A percentile compares a stretch with the other conserved stretches of the same genome.
Evolutionary conservation across 2,329 filamentous ascomycete genomes (phyloP).

Genomic region (Aspergillus tamarii): DNA sequence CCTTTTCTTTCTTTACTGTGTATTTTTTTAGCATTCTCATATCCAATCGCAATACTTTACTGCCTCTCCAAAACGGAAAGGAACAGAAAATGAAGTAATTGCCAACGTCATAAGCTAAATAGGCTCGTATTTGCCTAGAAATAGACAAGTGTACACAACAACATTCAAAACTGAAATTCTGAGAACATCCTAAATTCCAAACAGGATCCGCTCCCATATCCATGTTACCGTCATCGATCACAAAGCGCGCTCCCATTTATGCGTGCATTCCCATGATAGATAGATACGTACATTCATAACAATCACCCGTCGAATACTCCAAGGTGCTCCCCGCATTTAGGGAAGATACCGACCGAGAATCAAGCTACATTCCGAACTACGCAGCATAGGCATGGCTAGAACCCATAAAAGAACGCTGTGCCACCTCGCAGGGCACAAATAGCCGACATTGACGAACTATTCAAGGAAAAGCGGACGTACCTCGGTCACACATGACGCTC

Average conservation of each 20-base stretch:
- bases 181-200: not conserved
- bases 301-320: not conserved
- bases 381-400: not conserved
- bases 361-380: not conserved
- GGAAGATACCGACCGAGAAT: not conserved
- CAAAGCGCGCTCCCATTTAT: not conserved
- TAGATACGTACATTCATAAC: not conserved
- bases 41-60: not conserved
- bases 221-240: not conserved
- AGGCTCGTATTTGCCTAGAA: not conserved
- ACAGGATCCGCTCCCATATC: not conserved
- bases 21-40: not conserved
- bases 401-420: not conserved
- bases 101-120: not conserved
- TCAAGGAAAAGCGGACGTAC: conserved; percentile 16
- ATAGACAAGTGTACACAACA: not conserved
- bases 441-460: conserved; percentile 15
- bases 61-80: not conserved
- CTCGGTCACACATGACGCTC: conserved; percentile 32
- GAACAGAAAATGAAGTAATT: not conserved
- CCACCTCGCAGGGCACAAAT: conserved; percentile 8
- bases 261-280: not conserved
- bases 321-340: not conserved
- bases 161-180: not conserved
- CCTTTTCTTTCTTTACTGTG: not conserved